Percentiles rank a stretch among this genome's conserved stretches.
Evolutionary conservation across 495 filamentous ascomycete genomes (phyloP).

Genomic region (Talaromyces stipitatus): DNA sequence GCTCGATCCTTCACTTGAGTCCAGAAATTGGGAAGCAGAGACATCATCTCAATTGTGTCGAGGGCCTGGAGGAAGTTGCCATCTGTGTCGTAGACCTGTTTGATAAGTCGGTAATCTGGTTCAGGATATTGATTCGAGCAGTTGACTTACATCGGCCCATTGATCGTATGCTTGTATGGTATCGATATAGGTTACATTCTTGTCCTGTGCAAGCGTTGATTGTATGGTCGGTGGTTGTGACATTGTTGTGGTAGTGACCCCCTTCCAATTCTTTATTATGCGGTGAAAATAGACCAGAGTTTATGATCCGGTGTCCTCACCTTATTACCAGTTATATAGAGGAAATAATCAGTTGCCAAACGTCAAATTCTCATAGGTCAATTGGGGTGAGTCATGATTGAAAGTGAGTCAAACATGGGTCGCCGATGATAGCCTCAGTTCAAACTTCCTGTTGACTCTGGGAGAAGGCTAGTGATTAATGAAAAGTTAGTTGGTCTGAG

Average conservation of each 20-base stretch:
- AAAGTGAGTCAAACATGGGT: too few relatives aligned
- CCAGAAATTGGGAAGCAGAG: conserved; percentile 48
- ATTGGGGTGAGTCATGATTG: too few relatives aligned
- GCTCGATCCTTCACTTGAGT: conserved; percentile 13
- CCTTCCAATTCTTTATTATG: not conserved
- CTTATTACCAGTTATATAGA: too few relatives aligned
- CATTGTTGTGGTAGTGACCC: not conserved
- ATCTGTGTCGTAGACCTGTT: conserved; percentile 59
- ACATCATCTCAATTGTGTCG: conserved; percentile 51
- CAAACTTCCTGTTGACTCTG: too few relatives aligned
- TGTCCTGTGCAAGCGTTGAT: not conserved
- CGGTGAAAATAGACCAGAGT: too few relatives aligned
- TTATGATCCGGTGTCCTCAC: too few relatives aligned
- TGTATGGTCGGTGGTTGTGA: conserved; percentile 3
- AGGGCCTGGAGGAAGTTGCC: conserved; percentile 67
- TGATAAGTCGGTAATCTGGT: not conserved
- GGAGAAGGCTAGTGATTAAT: too few relatives aligned
- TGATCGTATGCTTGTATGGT: conserved; percentile 36
- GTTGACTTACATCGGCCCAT: conserved; percentile 28
- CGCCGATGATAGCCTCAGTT: too few relatives aligned
- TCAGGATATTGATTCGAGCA: not conserved
- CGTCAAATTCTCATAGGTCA: too few relatives aligned
- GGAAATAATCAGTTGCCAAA: too few relatives aligned
- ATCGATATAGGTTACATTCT: conserved; percentile 19
- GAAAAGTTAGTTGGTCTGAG: too few relatives aligned